Conservation (phyloP, 2,329 filamentous ascomycete genomes). For the Balansia obtecta region DNA sequence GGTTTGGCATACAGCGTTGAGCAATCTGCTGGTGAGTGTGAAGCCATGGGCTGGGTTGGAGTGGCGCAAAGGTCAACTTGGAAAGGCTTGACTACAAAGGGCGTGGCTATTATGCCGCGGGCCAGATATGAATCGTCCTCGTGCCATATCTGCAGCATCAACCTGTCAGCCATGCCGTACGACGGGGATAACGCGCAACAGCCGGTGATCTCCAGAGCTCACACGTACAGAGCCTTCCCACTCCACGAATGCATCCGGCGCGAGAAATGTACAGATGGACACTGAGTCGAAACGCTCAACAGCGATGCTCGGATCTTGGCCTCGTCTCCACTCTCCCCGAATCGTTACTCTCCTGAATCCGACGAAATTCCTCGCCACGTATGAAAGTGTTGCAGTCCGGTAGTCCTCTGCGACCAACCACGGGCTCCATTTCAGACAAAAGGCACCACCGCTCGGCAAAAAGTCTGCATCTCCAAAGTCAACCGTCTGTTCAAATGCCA, state of each 20-base stretch:
- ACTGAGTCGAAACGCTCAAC: slow-evolving; percentile 29
- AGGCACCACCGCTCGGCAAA: slow-evolving; percentile 34
- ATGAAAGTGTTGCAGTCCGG: slow-evolving; percentile 34
- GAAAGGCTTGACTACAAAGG: slow-evolving; percentile 36
- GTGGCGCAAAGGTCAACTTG: slow-evolving; percentile 30
- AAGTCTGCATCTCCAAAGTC: slow-evolving; percentile 34
- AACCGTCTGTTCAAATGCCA: slow-evolving; percentile 11
- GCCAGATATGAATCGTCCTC: slow-evolving; percentile 26
- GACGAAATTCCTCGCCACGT: slow-evolving; percentile 37
- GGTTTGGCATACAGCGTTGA: slow-evolving; percentile 30
- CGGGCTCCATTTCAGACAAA: slow-evolving; percentile 41
- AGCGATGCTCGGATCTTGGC: slow-evolving; percentile 23
- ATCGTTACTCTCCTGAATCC: slow-evolving; percentile 41
- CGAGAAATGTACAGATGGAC: slow-evolving; percentile 37
- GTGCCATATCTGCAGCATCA: slow-evolving; percentile 27
- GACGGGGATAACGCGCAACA: neutral
- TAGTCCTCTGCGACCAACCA: slow-evolving; percentile 28
- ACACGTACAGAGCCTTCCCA: slow-evolving; percentile 38
- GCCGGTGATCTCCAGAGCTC: neutral
- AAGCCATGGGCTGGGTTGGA: slow-evolving; percentile 10
- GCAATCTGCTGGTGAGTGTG: slow-evolving; percentile 32
- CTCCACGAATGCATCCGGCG: slow-evolving; percentile 39
- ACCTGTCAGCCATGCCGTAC: neutral
- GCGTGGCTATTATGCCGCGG: slow-evolving; percentile 42
- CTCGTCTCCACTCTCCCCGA: slow-evolving; percentile 20